These are phyloP conservation scores for Cladophialophora psammophila DNA, from an alignment of 2,329 filamentous ascomycete genomes.

Conservation along the genomic window DNA sequence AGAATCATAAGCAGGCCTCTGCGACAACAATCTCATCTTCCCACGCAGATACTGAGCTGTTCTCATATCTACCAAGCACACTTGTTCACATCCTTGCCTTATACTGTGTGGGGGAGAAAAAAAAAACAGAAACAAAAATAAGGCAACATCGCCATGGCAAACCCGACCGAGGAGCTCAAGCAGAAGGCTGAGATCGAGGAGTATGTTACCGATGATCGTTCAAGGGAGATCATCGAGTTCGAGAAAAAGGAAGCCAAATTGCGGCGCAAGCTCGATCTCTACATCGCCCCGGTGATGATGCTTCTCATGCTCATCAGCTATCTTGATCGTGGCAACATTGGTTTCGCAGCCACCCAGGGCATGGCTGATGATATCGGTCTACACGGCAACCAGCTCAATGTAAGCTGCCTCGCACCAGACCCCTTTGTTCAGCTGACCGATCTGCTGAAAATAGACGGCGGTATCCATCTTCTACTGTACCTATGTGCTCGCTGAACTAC, in stretches of 20 bases:
- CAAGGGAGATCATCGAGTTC: conserved; percentile 22
- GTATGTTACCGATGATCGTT: conserved; percentile 25
- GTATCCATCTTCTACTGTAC: conserved; percentile 62
- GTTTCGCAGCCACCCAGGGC: conserved; percentile 68
- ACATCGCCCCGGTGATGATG: conserved; percentile 69
- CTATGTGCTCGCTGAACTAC: conserved; percentile 60
- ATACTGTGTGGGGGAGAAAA: not conserved
- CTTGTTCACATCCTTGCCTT: not conserved
- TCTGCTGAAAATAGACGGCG: conserved; percentile 44
- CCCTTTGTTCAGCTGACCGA: not conserved
- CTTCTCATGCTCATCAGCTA: conserved; percentile 85
- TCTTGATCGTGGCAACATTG: conserved; percentile 77
- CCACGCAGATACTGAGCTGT: not conserved
- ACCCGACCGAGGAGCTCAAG: conserved; percentile 25
- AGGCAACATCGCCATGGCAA: conserved; percentile 14
- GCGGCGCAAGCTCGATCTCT: conserved; percentile 35
- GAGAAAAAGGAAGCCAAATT: conserved; percentile 28
- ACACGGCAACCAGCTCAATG: conserved; percentile 52
- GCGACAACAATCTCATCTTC: not conserved
- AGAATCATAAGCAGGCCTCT: conserved; percentile 17
- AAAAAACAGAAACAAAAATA: conserved; percentile 16
- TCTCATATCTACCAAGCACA: not conserved
- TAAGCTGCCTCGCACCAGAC: not conserved
- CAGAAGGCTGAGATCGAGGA: conserved; percentile 28
- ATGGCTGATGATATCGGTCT: conserved; percentile 56